phyloP scores from a whole-genome alignment of 176 grass and related monocot species.

The Thalia dealbata region DNA sequence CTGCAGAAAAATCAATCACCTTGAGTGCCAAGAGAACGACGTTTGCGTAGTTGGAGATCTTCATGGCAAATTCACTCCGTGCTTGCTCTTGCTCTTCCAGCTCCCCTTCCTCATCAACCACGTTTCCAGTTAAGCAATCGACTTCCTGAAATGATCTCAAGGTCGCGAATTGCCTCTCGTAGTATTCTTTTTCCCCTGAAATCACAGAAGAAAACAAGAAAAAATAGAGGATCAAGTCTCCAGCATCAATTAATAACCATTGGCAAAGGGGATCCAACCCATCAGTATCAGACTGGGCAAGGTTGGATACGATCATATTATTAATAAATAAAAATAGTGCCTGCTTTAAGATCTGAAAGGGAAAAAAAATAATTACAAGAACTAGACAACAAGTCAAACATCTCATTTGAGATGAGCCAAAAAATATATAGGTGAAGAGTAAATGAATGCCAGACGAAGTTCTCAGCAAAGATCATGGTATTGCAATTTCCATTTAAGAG shows the following conservation, averaged over 20 bases:
- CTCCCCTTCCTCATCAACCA: constrained; percentile 35
- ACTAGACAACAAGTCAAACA: neutral
- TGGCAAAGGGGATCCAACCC: neutral
- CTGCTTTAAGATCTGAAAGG: neutral
- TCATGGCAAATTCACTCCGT: constrained; percentile 87
- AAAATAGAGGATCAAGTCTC: neutral
- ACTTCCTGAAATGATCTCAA: constrained; percentile 60
- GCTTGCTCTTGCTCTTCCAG: constrained; percentile 42
- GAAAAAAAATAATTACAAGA: neutral
- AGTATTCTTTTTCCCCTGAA: constrained; percentile 64
- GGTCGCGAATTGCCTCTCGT: constrained; percentile 59
- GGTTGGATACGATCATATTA: neutral
- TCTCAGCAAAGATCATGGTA: too few relatives aligned
- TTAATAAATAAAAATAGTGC: neutral
- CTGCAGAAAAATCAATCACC: constrained; percentile 23
- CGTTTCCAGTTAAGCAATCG: constrained; percentile 35
- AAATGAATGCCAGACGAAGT: too few relatives aligned
- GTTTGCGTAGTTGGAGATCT: constrained; percentile 88
- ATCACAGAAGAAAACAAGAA: too few relatives aligned
- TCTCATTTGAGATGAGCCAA: neutral
- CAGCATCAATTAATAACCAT: neutral
- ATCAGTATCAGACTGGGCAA: neutral
- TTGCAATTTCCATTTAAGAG: too few relatives aligned
- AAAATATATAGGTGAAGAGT: too few relatives aligned
- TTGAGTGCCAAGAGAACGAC: constrained; percentile 73